These are phyloP conservation scores for Saccharomycopsis schoenii DNA, from an alignment of 805 yeast species.

Conservation along the genomic window DNA sequence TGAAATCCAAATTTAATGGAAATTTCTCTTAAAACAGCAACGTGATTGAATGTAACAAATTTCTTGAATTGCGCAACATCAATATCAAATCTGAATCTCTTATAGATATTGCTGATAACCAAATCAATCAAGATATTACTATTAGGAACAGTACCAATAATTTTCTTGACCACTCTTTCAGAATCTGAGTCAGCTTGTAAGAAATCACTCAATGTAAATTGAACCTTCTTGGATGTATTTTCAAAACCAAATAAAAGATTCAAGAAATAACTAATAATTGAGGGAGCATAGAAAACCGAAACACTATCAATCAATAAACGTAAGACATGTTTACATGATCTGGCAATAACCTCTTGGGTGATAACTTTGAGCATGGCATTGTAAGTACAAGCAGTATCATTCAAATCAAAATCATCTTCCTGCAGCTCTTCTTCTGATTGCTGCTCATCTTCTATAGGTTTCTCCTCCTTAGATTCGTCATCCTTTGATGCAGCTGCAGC, in stretches of 20 bases:
- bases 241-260: slow-evolving; percentile 54
- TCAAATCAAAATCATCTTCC: slow-evolving; percentile 17
- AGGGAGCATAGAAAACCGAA: slow-evolving; percentile 47
- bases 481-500: slow-evolving; percentile 21
- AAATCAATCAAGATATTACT: slow-evolving; percentile 30
- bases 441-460: slow-evolving; percentile 18
- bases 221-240: slow-evolving; percentile 32
- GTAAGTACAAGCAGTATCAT: slow-evolving; percentile 9
- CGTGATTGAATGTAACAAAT: slow-evolving; percentile 1
- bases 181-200: slow-evolving; percentile 32
- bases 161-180: neutral
- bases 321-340: slow-evolving; percentile 69
- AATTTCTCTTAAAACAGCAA: slow-evolving; percentile 51
- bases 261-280: slow-evolving; percentile 59
- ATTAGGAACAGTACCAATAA: neutral
- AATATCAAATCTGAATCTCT: slow-evolving; percentile 56
- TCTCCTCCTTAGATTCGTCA: slow-evolving; percentile 16
- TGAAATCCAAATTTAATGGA: slow-evolving; percentile 80
- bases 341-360: slow-evolving; percentile 58
- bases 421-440: slow-evolving; percentile 20
- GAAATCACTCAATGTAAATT: slow-evolving; percentile 33
- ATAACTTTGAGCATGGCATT: slow-evolving; percentile 18
- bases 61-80: slow-evolving; percentile 31
- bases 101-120: slow-evolving; percentile 38
- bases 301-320: slow-evolving; percentile 36